Evolutionary conservation across 768 basidiomycete species (phyloP).

Genomic region (Russula brevipes): DNA sequence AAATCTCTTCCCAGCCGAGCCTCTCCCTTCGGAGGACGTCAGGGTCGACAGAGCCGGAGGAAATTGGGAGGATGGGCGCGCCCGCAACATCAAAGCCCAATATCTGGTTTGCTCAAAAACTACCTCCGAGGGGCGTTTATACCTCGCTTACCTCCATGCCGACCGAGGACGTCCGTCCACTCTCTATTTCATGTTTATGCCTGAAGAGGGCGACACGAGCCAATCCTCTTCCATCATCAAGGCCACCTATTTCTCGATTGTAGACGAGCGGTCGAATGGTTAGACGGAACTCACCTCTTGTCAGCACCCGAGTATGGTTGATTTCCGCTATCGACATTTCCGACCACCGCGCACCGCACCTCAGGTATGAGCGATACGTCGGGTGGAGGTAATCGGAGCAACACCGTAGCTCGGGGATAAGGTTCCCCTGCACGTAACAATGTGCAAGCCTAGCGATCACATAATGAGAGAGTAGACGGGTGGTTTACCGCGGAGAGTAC

Average conservation of each 20-base stretch:
- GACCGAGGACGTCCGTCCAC: constrained; percentile 89
- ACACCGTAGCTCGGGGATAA: constrained; percentile 52
- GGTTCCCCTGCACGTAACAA: constrained; percentile 44
- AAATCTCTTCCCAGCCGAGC: constrained; percentile 94
- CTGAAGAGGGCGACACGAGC: constrained; percentile 88
- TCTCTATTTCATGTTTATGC: constrained; percentile 97
- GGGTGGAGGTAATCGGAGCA: constrained; percentile 71
- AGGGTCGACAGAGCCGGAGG: constrained; percentile 48
- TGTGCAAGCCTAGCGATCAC: constrained; percentile 44
- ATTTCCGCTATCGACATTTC: constrained; percentile 95
- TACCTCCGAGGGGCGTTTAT: background rate
- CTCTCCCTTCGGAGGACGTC: constrained; percentile 76
- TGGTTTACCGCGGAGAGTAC: constrained; percentile 34
- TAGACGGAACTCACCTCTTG: constrained; percentile 56
- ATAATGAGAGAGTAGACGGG: background rate
- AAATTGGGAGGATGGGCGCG: constrained; percentile 69
- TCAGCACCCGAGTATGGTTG: constrained; percentile 89
- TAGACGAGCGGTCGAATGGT: constrained; percentile 25
- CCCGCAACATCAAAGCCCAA: constrained; percentile 81
- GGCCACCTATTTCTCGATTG: constrained; percentile 42
- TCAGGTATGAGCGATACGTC: constrained; percentile 79
- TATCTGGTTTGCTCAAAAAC: constrained; percentile 47
- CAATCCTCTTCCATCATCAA: constrained; percentile 78
- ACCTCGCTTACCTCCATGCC: constrained; percentile 79
- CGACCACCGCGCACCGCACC: constrained; percentile 92